Percentiles rank a stretch among this genome's conserved stretches.
phyloP scores from a whole-genome alignment of 2,329 filamentous ascomycete genomes.

The Talaromyces amestolkiae region DNA sequence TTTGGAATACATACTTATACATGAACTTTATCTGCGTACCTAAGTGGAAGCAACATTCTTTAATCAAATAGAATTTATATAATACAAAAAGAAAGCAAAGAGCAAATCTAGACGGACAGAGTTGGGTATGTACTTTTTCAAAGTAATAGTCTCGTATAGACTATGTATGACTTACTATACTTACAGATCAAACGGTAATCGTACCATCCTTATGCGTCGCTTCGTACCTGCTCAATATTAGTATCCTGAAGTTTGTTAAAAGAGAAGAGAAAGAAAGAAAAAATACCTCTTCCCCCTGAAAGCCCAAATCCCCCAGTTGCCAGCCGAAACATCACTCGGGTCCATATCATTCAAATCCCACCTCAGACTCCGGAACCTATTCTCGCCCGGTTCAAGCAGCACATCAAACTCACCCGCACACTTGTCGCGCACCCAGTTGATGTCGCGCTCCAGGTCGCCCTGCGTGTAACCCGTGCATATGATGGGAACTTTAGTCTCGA shows the following conservation, averaged over 20 bases:
- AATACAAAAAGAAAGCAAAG: not conserved
- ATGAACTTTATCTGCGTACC: not conserved
- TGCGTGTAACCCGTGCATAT: slow-evolving; percentile 95
- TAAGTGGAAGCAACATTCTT: too few species aligned
- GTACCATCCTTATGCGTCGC: slow-evolving; percentile 33
- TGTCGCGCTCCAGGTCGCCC: slow-evolving; percentile 88
- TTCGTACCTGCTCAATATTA: slow-evolving; percentile 34
- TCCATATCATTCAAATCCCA: slow-evolving; percentile 98
- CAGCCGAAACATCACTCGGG: slow-evolving; percentile 88
- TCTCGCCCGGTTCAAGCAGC: slow-evolving; percentile 87
- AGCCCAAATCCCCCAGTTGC: slow-evolving; percentile 96
- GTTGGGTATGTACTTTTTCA: slow-evolving; percentile 4
- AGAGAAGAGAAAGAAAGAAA: slow-evolving; percentile 1
- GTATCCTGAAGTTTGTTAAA: not conserved
- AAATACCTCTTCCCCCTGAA: slow-evolving; percentile 93
- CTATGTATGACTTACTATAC: not conserved
- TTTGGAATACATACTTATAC: not conserved
- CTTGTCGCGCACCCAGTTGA: slow-evolving; percentile 83
- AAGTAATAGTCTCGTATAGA: not conserved
- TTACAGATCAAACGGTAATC: slow-evolving; percentile 13
- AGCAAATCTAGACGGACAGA: not conserved
- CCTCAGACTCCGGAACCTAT: slow-evolving; percentile 84
- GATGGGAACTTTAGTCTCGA: slow-evolving; percentile 94
- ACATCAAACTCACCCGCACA: slow-evolving; percentile 89
- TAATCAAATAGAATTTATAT: not conserved